These are phyloP conservation scores for Corylus heterophylla DNA, from an alignment of 306 rosid genomes.

Conservation along the genomic window DNA sequence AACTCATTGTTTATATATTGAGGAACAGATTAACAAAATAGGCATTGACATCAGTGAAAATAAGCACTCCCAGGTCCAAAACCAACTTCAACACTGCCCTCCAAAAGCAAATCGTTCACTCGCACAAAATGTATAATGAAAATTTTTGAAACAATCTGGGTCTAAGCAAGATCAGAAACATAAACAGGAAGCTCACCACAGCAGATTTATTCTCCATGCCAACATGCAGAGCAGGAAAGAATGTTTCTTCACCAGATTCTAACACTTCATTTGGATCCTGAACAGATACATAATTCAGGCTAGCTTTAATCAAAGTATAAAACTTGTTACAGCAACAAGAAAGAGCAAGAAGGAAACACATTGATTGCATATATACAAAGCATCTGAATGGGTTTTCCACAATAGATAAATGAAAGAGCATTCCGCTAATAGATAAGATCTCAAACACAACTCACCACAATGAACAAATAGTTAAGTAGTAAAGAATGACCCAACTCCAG, in stretches of 20 bases:
- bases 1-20: background rate
- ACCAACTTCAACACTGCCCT: background rate
- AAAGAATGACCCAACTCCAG: background rate
- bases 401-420: background rate
- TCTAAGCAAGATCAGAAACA: slow-evolving; percentile 21
- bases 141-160: slow-evolving; percentile 12
- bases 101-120: background rate
- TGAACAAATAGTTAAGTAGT: background rate
- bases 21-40: background rate
- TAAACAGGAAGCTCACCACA: slow-evolving; percentile 67
- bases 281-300: slow-evolving; percentile 28
- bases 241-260: slow-evolving; percentile 88
- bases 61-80: background rate
- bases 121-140: slow-evolving; percentile 11
- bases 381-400: background rate
- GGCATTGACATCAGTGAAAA: background rate
- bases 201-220: slow-evolving; percentile 66
- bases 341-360: slow-evolving; percentile 12
- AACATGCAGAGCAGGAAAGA: slow-evolving; percentile 80
- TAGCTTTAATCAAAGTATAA: slow-evolving; percentile 20
- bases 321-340: background rate
- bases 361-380: slow-evolving; percentile 9
- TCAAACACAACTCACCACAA: background rate
- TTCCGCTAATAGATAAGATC: background rate
- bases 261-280: slow-evolving; percentile 62